phyloP scores from a whole-genome alignment of 306 rosid species.

The Casuarina cunninghamiana region DNA sequence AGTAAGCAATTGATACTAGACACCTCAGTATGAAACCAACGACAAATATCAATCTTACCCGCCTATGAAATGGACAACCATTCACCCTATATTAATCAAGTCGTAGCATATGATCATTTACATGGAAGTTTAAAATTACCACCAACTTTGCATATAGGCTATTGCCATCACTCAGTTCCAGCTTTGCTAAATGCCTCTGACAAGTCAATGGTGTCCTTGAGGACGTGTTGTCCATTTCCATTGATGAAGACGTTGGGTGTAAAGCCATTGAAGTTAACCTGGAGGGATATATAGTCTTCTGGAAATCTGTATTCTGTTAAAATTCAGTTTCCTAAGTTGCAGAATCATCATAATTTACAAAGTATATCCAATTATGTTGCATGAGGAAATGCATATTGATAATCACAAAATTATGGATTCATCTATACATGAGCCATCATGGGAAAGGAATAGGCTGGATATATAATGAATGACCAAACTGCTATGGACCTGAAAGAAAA shows the following conservation, averaged over 20 bases:
- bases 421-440: background rate
- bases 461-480: conserved; percentile 14
- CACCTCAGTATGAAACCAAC: conserved; percentile 8
- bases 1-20: conserved; percentile 21
- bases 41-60: conserved; percentile 22
- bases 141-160: conserved; percentile 80
- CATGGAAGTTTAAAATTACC: conserved; percentile 49
- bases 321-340: conserved; percentile 31
- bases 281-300: conserved; percentile 60
- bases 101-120: conserved; percentile 22
- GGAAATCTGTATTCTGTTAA: conserved; percentile 67
- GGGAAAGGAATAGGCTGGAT: conserved; percentile 3
- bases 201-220: conserved; percentile 39
- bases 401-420: conserved; percentile 4
- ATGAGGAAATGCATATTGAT: conserved; percentile 16
- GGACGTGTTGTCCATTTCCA: conserved; percentile 32
- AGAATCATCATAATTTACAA: conserved; percentile 13
- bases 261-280: conserved; percentile 61
- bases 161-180: conserved; percentile 80
- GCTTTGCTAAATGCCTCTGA: conserved; percentile 57
- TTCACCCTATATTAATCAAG: conserved; percentile 1
- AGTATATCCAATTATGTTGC: conserved; percentile 12
- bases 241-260: conserved; percentile 44
- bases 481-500: conserved; percentile 12
- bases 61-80: conserved; percentile 10